Base-by-base conservation (phyloP, 2,329 filamentous ascomycete genomes). In the Leptodontidium sp. region DNA sequence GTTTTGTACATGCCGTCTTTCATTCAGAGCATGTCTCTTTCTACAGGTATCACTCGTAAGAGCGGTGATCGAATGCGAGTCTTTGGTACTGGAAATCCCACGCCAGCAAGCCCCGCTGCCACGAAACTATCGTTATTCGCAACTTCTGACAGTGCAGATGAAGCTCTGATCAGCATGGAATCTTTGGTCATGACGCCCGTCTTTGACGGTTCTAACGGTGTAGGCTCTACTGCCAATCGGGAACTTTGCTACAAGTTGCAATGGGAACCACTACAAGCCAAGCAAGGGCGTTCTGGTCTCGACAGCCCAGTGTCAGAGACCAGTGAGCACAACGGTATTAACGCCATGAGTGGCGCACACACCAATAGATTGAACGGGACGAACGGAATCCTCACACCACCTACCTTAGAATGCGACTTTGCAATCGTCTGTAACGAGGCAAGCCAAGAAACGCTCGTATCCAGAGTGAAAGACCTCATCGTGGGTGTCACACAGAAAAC, bases 161-260 rank as follows among this genome's bases (percentile, higher is more conserved):
- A 82, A 65, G 75, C 80, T 1, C 69, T 82, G 1, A 77, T 82
- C 24, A 79, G 75, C 35, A 71, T 75, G 49, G 80, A 79, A 6
- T 76, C 79, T n/a, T 69, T 84, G 4, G 55, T 78, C 2, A 77
- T 84, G 58, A 79, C 81, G 0, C 82, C 82, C 2, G 80, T 84
- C n/a, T 75, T 81, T 47, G 81, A 81, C 32, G 78, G 76, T 2
- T 77, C 77, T 2, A 70, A 74, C 1, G 72, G 75, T 49, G 53
- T 71, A 4, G 74, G 77, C 15, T 61, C 69, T 2, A 75, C 75
- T 24, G 70, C 29, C 5, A 45, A 78, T n/a, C 77, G 81, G 2
- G 80, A 84, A 71, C 78, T 84, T 1, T 84, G 83, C 74, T 84
- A 82, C 75, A 84, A 82, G 73, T 65, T 83, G 15, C 78, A 82